A percentile compares a stretch with the other conserved stretches of the same genome.
Evolutionary conservation across 225 moss, liverwort and hornwort genomes (phyloP).

Genomic region (Sphagnum contortum): DNA sequence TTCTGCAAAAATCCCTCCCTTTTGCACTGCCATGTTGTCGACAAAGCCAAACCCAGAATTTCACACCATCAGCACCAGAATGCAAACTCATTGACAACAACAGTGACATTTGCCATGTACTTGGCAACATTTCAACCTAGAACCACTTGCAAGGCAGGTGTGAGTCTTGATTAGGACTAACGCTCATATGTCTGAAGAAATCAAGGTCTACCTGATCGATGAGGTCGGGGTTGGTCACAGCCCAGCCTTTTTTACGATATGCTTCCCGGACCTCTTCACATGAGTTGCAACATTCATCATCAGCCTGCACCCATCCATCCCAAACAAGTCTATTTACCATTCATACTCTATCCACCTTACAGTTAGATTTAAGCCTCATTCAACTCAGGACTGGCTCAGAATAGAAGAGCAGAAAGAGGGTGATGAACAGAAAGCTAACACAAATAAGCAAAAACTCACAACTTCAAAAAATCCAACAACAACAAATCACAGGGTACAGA

Average conservation of each 20-base stretch:
- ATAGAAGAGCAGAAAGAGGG: not conserved
- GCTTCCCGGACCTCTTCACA: constrained; percentile 99
- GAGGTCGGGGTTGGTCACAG: constrained; percentile 75
- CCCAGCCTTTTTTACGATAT: constrained; percentile 94
- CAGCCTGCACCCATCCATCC: constrained; percentile 32
- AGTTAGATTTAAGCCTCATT: too few relatives aligned
- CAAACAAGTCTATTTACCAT: too few relatives aligned
- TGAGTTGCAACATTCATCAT: constrained; percentile 85
- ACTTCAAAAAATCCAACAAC: too few relatives aligned
- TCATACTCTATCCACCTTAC: too few relatives aligned
- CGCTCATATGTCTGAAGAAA: not conserved
- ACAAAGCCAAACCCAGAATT: not conserved
- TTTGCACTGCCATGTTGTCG: constrained; percentile 55
- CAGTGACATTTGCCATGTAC: too few relatives aligned
- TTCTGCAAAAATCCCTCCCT: constrained; percentile 86
- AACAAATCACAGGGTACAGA: not conserved
- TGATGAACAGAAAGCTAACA: not conserved
- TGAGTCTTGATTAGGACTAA: too few relatives aligned
- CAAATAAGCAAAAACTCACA: too few relatives aligned
- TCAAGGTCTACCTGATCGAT: constrained; percentile 64
- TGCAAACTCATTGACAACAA: too few relatives aligned
- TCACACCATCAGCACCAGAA: constrained; percentile 12
- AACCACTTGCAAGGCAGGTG: too few relatives aligned
- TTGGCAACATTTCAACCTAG: too few relatives aligned
- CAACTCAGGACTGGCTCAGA: too few relatives aligned